Percentiles rank a stretch among this genome's conserved stretches.
phyloP scores from a whole-genome alignment of 805 yeast genomes.

The Candida parachauliodes region DNA sequence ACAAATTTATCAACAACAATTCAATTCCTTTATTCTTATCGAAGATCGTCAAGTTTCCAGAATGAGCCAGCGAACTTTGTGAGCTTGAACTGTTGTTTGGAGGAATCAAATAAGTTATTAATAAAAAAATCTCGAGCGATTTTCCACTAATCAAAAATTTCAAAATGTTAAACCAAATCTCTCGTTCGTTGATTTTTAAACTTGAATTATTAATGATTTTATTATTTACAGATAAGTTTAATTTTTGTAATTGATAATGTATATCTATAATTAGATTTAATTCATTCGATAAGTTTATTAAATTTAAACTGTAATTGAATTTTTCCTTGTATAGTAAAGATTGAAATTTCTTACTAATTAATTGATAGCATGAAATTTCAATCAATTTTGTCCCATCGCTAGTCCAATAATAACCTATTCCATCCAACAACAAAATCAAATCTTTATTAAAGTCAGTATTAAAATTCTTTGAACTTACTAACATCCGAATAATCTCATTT shows the following conservation, averaged over 20 bases:
- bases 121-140: conserved; percentile 36
- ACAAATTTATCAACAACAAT: conserved; percentile 36
- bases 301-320: conserved; percentile 28
- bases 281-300: conserved; percentile 38
- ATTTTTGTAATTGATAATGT: conserved; percentile 38
- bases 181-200: conserved; percentile 29
- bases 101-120: conserved; percentile 39
- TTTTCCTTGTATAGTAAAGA: conserved; percentile 27
- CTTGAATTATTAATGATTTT: conserved; percentile 14
- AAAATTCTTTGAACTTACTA: conserved; percentile 36
- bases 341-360: conserved; percentile 33
- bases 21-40: conserved; percentile 46
- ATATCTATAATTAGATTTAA: conserved; percentile 40
- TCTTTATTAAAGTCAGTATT: conserved; percentile 15
- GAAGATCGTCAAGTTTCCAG: conserved; percentile 38
- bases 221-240: conserved; percentile 16
- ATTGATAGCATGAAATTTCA: conserved; percentile 41
- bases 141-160: conserved; percentile 41
- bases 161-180: conserved; percentile 41
- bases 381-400: conserved; percentile 38
- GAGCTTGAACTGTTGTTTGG: conserved; percentile 37
- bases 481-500: conserved; percentile 38
- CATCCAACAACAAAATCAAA: conserved; percentile 31
- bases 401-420: conserved; percentile 42
- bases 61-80: conserved; percentile 34